Conservation (phyloP, 1,284 basidiomycete genomes). For the Amylostereum areolatum region DNA sequence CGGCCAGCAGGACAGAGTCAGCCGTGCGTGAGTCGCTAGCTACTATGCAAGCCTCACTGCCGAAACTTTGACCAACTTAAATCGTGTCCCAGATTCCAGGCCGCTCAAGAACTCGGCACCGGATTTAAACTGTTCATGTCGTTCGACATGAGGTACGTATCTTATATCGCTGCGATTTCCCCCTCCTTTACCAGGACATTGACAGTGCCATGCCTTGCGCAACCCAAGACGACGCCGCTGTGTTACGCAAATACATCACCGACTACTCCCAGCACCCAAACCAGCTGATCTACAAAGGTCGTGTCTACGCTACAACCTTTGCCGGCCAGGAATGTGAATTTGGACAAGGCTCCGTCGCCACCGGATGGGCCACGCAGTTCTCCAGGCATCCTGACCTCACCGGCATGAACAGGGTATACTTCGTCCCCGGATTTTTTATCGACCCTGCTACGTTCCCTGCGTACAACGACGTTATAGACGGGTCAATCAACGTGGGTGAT, state of each 20-base stretch:
- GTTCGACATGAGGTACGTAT: slow-evolving; percentile 43
- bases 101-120: slow-evolving; percentile 9
- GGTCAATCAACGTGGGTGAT: slow-evolving; percentile 29
- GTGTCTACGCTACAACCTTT: slow-evolving; percentile 48
- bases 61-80: slow-evolving; percentile 2
- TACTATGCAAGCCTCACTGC: slow-evolving; percentile 15
- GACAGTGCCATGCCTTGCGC: slow-evolving; percentile 30
- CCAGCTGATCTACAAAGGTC: slow-evolving; percentile 36
- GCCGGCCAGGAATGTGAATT: slow-evolving; percentile 47
- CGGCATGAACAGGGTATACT: slow-evolving; percentile 16
- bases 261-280: slow-evolving; percentile 33
- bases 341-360: slow-evolving; percentile 22
- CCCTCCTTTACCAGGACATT: not conserved
- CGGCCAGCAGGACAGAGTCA: slow-evolving; percentile 43
- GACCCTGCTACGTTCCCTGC: slow-evolving; percentile 21
- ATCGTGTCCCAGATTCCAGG: not conserved
- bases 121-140: slow-evolving; percentile 53
- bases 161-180: not conserved
- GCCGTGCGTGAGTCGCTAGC: slow-evolving; percentile 34
- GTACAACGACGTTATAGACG: slow-evolving; percentile 23
- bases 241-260: slow-evolving; percentile 35
- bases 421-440: slow-evolving; percentile 34
- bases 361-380: slow-evolving; percentile 24
- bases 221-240: slow-evolving; percentile 25
- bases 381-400: not conserved